Conservation (phyloP, 805 yeast genomes). For the Candida xiaguanensis region DNA sequence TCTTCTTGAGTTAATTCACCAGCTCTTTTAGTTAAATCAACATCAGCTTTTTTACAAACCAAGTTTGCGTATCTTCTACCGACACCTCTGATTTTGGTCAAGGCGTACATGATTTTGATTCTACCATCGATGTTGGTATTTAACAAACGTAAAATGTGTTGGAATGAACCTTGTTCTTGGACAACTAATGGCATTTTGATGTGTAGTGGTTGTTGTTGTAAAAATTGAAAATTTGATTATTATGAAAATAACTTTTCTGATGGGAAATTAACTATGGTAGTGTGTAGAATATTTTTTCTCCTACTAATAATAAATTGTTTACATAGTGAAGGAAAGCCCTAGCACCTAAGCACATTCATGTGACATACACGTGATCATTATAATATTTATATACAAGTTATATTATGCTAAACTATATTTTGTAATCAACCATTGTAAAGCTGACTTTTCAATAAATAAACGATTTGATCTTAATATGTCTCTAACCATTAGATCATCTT, state of each 20-base stretch:
- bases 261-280: constrained; percentile 5
- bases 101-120: constrained; percentile 99
- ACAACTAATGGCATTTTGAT: constrained; percentile 88
- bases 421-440: constrained; percentile 58
- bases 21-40: constrained; percentile 97
- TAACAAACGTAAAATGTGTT: constrained; percentile 99
- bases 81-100: constrained; percentile 99
- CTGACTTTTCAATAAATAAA: constrained; percentile 65
- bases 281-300: background rate
- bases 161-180: constrained; percentile 99
- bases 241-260: background rate
- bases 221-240: constrained; percentile 1
- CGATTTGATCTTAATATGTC: constrained; percentile 79
- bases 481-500: constrained; percentile 79
- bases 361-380: constrained; percentile 2
- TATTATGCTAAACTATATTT: constrained; percentile 18
- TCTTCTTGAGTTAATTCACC: constrained; percentile 99
- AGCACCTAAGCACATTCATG: background rate
- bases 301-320: no score
- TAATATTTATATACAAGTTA: constrained; percentile 6
- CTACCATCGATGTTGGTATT: constrained; percentile 99
- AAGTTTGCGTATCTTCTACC: constrained; percentile 99
- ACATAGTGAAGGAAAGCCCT: no score
- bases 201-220: background rate
- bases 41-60: constrained; percentile 99